Conservation (phyloP, 2,329 filamentous ascomycete genomes). For the Fusarium cicatricum region DNA sequence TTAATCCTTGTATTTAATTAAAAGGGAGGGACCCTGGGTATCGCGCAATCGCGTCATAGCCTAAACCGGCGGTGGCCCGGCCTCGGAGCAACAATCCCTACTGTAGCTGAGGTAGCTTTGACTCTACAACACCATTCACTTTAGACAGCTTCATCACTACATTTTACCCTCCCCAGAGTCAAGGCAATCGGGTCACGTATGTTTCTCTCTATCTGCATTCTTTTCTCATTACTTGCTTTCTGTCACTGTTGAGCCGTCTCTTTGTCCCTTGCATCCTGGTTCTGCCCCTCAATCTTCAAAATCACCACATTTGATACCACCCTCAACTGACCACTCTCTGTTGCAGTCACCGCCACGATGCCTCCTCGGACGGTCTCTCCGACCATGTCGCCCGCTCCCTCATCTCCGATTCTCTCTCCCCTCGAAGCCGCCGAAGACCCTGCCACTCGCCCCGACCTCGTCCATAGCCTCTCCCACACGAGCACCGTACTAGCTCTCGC, state of each 20-base stretch:
- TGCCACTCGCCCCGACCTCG: constrained; percentile 63
- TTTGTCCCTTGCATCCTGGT: not conserved
- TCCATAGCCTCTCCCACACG: constrained; percentile 78
- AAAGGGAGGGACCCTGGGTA: constrained; percentile 15
- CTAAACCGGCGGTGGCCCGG: constrained; percentile 16
- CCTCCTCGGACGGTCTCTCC: constrained; percentile 37
- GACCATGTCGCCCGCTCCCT: constrained; percentile 32
- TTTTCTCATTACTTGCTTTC: not conserved
- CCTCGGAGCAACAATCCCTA: constrained; percentile 26
- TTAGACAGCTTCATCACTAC: constrained; percentile 12
- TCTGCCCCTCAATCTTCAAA: constrained; percentile 16
- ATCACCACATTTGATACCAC: not conserved
- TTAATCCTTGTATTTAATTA: constrained; percentile 1
- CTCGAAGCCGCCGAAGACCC: constrained; percentile 39
- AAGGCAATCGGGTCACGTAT: not conserved
- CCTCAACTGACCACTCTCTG: constrained; percentile 8
- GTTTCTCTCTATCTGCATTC: not conserved
- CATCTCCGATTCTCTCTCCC: constrained; percentile 36
- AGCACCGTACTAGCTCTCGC: constrained; percentile 85
- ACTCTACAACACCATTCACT: constrained; percentile 11
- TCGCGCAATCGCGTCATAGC: constrained; percentile 36
- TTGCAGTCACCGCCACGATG: constrained; percentile 33
- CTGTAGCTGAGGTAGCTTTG: constrained; percentile 8
- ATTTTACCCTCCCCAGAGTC: not conserved
- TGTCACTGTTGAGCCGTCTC: no score